Conservation (phyloP, 2,329 filamentous ascomycete genomes). For the Hymenotorrendiella dingleyae region DNA sequence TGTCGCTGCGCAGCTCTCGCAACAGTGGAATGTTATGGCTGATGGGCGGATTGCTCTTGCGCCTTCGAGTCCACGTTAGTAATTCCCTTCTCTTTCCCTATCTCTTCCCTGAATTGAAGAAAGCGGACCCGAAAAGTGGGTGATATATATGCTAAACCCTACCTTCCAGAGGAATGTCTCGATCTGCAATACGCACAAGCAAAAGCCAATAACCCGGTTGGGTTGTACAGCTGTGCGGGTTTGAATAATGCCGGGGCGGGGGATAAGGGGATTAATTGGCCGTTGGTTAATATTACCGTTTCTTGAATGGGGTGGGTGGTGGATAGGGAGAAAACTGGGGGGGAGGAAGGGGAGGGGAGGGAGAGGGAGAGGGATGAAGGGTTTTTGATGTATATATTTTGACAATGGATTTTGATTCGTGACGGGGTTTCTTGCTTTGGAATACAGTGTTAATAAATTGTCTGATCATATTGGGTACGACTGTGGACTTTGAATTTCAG, state of each 20-base stretch:
- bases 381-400: too few species aligned
- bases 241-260: conserved; percentile 12
- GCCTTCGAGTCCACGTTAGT: conserved; percentile 14
- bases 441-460: too few species aligned
- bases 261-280: conserved; percentile 20
- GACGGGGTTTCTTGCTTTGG: too few species aligned
- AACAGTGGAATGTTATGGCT: conserved; percentile 16
- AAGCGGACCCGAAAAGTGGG: too few species aligned
- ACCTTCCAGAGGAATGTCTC: conserved; percentile 13
- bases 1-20: conserved; percentile 2
- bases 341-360: too few species aligned
- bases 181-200: conserved; percentile 17
- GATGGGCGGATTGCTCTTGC: conserved; percentile 15
- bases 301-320: too few species aligned
- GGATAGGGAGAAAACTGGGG: too few species aligned
- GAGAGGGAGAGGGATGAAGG: too few species aligned
- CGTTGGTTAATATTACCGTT: conserved; percentile 11
- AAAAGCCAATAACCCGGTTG: conserved; percentile 14
- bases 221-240: conserved; percentile 14
- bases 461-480: too few species aligned
- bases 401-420: too few species aligned
- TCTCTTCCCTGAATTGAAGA: neutral
- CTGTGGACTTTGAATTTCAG: too few species aligned
- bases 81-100: neutral
- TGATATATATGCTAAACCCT: too few species aligned